Conservation (phyloP, 2,329 filamentous ascomycete genomes). For the Colletotrichum zoysiae region DNA sequence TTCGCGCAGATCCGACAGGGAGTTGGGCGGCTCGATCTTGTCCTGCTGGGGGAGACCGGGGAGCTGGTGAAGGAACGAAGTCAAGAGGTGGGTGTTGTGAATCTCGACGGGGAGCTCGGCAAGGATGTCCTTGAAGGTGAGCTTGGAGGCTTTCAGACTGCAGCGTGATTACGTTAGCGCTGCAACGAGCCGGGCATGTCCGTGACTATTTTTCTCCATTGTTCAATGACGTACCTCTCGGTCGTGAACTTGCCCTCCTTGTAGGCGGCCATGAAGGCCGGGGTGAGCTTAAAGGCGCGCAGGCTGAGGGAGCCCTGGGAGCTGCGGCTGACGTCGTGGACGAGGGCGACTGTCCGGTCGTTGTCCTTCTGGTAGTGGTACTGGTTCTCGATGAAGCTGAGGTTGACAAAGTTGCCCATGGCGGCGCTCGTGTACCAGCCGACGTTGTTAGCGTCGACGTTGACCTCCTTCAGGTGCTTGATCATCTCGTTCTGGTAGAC, state of each 20-base stretch:
- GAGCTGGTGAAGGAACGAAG: slow-evolving; percentile 93
- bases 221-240: slow-evolving; percentile 74
- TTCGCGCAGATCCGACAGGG: slow-evolving; percentile 81
- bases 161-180: slow-evolving; percentile 32
- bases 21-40: slow-evolving; percentile 81
- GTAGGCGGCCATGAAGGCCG: slow-evolving; percentile 87
- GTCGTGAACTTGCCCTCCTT: slow-evolving; percentile 99
- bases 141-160: slow-evolving; percentile 93
- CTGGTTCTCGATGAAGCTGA: slow-evolving; percentile 97
- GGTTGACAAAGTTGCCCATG: slow-evolving; percentile 98
- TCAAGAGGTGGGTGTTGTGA: slow-evolving; percentile 98
- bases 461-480: slow-evolving; percentile 94
- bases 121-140: slow-evolving; percentile 94
- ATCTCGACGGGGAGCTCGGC: slow-evolving; percentile 89
- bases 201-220: not conserved
- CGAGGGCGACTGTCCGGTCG: slow-evolving; percentile 86
- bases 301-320: slow-evolving; percentile 91
- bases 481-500: slow-evolving; percentile 97
- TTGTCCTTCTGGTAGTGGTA: slow-evolving; percentile 97
- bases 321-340: slow-evolving; percentile 96
- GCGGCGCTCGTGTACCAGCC: slow-evolving; percentile 99
- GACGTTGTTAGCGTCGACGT: slow-evolving; percentile 97
- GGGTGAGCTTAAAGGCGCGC: slow-evolving; percentile 91
- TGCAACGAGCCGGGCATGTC: not conserved
- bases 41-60: slow-evolving; percentile 74